These are phyloP conservation scores for Starmerella potacharoeniae DNA, from an alignment of 805 yeast genomes.

Conservation along the genomic window DNA sequence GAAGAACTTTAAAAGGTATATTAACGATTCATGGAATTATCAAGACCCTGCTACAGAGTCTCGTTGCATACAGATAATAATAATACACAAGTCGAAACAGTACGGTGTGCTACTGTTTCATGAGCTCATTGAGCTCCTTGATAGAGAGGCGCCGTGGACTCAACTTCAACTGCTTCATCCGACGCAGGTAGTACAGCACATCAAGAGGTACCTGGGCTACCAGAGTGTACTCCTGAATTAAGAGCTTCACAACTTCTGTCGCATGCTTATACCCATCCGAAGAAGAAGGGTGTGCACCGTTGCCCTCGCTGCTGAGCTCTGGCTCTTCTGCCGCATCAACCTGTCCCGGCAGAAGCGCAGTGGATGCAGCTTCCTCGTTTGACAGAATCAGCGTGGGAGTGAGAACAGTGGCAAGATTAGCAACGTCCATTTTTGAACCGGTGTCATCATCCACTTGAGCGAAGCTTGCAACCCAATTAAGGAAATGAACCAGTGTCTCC, in stretches of 20 bases:
- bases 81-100: not conserved
- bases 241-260: constrained; percentile 75
- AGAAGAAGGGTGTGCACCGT: not conserved
- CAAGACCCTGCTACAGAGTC: too few relatives aligned
- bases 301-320: not conserved
- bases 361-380: constrained; percentile 32
- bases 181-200: constrained; percentile 28
- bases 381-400: constrained; percentile 81
- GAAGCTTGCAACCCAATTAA: constrained; percentile 93
- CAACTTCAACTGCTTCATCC: constrained; percentile 1
- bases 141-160: not conserved
- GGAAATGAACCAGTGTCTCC: constrained; percentile 74
- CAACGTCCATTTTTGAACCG: constrained; percentile 92
- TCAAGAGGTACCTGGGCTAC: constrained; percentile 66
- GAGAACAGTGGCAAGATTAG: constrained; percentile 87
- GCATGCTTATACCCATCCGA: constrained; percentile 54
- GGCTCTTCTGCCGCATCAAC: not conserved
- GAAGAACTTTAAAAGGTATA: too few relatives aligned
- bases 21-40: too few relatives aligned
- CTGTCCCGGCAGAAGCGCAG: not conserved
- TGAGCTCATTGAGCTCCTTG: not conserved
- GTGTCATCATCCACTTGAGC: constrained; percentile 68
- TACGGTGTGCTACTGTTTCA: not conserved
- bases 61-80: not conserved
- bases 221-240: constrained; percentile 73